phyloP scores from a whole-genome alignment of 805 yeast species.

The Pichia phayaonensis region DNA sequence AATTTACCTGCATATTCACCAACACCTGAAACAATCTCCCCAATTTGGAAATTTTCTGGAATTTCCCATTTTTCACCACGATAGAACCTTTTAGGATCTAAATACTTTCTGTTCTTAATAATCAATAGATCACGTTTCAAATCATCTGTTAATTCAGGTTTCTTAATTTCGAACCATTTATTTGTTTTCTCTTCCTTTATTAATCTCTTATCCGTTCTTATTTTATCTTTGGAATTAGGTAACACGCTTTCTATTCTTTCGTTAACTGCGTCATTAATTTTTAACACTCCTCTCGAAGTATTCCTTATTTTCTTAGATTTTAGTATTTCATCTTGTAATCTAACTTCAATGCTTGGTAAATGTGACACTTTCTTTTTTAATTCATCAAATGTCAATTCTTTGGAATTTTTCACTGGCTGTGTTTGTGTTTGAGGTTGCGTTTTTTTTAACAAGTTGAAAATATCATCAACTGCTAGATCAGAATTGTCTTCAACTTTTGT shows the following conservation, averaged over 20 bases:
- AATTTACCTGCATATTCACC: constrained; percentile 71
- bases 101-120: constrained; percentile 77
- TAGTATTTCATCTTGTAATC: not conserved
- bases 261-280: constrained; percentile 35
- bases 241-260: constrained; percentile 25
- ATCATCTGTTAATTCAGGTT: constrained; percentile 62
- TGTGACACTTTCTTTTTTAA: constrained; percentile 24
- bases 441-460: constrained; percentile 21
- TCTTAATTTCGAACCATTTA: constrained; percentile 78
- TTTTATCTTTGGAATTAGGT: constrained; percentile 16
- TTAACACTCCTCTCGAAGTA: constrained; percentile 11
- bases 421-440: not conserved
- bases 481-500: constrained; percentile 6
- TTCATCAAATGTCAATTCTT: constrained; percentile 20
- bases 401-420: constrained; percentile 18
- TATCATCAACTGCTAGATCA: constrained; percentile 24
- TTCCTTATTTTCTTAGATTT: constrained; percentile 5
- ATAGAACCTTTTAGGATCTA: constrained; percentile 94
- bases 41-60: constrained; percentile 68
- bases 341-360: constrained; percentile 32
- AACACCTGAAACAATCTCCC: constrained; percentile 78
- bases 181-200: constrained; percentile 36
- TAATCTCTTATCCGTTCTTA: constrained; percentile 12
- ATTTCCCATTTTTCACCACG: constrained; percentile 73
- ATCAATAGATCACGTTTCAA: constrained; percentile 71